Conservation (phyloP, 352 stramenopile species). For the Phytophthora litchii region DNA sequence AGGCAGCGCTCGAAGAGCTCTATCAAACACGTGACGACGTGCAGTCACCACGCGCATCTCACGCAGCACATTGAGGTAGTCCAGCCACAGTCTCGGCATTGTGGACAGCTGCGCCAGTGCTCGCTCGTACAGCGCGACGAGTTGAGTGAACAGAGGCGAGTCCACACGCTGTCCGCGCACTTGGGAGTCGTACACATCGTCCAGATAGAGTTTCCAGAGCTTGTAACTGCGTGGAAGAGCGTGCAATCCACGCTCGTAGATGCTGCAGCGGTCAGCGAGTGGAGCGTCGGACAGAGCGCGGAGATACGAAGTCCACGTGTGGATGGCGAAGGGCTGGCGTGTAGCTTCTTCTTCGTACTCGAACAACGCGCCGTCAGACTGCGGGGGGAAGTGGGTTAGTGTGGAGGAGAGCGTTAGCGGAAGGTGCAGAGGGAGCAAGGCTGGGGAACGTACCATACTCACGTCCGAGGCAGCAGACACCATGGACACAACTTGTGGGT, state of each 20-base stretch:
- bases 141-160: conserved; percentile 36
- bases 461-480: conserved; percentile 3
- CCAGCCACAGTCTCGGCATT: conserved; percentile 97
- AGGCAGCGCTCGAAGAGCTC: conserved; percentile 94
- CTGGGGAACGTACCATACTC: conserved; percentile 21
- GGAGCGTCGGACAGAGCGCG: conserved; percentile 34
- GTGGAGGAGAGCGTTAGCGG: conserved; percentile 2
- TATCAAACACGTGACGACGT: conserved; percentile 93
- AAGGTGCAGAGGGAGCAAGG: neutral
- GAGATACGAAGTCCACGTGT: conserved; percentile 85
- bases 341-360: conserved; percentile 88
- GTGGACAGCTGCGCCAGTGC: conserved; percentile 93
- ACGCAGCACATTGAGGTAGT: conserved; percentile 85
- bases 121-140: conserved; percentile 84
- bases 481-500: too few species aligned
- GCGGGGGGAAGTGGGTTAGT: neutral
- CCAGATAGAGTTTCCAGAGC: conserved; percentile 92
- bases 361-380: conserved; percentile 33
- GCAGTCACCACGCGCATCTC: conserved; percentile 80
- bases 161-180: conserved; percentile 78
- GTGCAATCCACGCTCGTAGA: conserved; percentile 91
- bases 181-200: conserved; percentile 64
- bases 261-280: conserved; percentile 35
- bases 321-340: conserved; percentile 84
- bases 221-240: conserved; percentile 94